phyloP scores from a whole-genome alignment of 2,329 filamentous ascomycete genomes.

The Fusarium nanum region DNA sequence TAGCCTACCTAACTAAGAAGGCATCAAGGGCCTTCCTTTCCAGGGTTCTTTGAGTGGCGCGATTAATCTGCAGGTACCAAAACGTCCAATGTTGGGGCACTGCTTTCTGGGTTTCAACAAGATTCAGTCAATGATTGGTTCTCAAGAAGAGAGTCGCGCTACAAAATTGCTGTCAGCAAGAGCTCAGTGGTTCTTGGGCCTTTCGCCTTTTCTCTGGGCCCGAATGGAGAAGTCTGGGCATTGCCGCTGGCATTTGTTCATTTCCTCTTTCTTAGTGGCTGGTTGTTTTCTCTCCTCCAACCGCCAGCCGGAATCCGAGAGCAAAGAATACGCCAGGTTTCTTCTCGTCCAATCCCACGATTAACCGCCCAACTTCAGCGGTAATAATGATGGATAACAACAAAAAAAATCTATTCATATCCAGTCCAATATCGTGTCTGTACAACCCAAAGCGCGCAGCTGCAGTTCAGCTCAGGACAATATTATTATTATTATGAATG shows the following conservation, averaged over 20 bases:
- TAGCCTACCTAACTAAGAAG: not conserved
- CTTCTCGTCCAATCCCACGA: conserved; percentile 38
- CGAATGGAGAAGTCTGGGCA: conserved; percentile 4
- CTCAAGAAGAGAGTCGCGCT: not conserved
- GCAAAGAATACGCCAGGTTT: conserved; percentile 10
- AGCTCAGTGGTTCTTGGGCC: conserved; percentile 16
- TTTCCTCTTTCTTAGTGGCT: conserved; percentile 31
- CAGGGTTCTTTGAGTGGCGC: conserved; percentile 26
- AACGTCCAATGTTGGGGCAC: conserved; percentile 30
- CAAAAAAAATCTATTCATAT: conserved; percentile 4
- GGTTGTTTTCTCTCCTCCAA: conserved; percentile 34
- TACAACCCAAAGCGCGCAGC: conserved; percentile 4
- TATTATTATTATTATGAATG: conserved; percentile 2
- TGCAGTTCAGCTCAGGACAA: not conserved
- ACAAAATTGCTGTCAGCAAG: conserved; percentile 6
- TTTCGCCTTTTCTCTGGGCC: conserved; percentile 1
- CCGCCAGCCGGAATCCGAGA: conserved; percentile 38
- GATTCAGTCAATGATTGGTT: conserved; percentile 22
- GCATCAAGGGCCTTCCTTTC: not conserved
- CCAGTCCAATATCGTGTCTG: not conserved
- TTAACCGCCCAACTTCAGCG: conserved; percentile 36
- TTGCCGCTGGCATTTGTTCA: conserved; percentile 19
- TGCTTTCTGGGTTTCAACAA: conserved; percentile 10
- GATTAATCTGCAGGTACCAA: conserved; percentile 41
- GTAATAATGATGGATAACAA: conserved; percentile 23